Evolutionary conservation across 2,329 filamentous ascomycete genomes (phyloP).

Genomic region (Ascochyta rabiei): DNA sequence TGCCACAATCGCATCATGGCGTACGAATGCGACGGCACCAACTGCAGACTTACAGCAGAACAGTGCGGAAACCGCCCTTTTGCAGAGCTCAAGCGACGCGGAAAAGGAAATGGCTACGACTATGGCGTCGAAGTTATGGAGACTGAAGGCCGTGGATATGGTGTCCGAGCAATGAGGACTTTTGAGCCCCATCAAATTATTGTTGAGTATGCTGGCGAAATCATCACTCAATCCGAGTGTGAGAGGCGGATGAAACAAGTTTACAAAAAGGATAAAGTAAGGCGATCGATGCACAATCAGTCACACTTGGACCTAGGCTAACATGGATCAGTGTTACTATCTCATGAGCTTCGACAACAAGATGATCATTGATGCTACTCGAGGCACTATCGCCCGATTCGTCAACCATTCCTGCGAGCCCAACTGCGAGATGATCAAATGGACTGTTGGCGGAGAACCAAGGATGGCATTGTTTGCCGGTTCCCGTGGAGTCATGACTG

Average conservation of each 20-base stretch:
- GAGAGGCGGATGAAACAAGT: conserved; percentile 90
- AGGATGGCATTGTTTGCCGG: conserved; percentile 97
- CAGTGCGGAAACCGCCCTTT: conserved; percentile 88
- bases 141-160: conserved; percentile 85
- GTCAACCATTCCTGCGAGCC: conserved; percentile 97
- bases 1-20: conserved; percentile 97
- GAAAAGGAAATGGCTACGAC: conserved; percentile 78
- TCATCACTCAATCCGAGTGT: conserved; percentile 93
- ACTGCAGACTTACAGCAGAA: conserved; percentile 79
- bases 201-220: conserved; percentile 97
- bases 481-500: conserved; percentile 86
- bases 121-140: conserved; percentile 95
- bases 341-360: conserved; percentile 98
- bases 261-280: conserved; percentile 91
- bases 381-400: conserved; percentile 93
- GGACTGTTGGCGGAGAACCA: conserved; percentile 91
- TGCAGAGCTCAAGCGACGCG: conserved; percentile 73
- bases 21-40: conserved; percentile 91
- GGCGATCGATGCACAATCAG: conserved; percentile 29
- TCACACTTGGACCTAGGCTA: conserved; percentile 13
- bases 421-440: conserved; percentile 98
- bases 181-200: conserved; percentile 94
- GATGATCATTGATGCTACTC: conserved; percentile 97
- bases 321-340: conserved; percentile 79
- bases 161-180: conserved; percentile 85